Base-by-base conservation (phyloP, 345 rosid genomes). In the Eucalyptus erythrocorys region DNA sequence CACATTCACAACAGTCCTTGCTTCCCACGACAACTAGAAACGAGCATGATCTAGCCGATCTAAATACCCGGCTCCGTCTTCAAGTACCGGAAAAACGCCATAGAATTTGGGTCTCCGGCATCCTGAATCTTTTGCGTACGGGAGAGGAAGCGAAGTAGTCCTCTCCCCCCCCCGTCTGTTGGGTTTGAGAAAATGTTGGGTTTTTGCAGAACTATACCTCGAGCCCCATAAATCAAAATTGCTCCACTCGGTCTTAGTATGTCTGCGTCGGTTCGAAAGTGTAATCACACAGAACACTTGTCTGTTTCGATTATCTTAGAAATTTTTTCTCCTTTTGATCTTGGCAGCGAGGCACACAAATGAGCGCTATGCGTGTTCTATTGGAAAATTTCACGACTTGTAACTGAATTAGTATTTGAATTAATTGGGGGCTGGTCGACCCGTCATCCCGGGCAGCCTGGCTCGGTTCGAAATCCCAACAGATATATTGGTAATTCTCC, bases 311-410 rank as follows among this genome's bases (percentile, higher is more conserved):
- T 61, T 61, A 30, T 13, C 0, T 3, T 1, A 30, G 34, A 30
- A 30, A 13, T 13, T 15, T 61, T 30, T 14, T 61, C 71, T 61
- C 32, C 15, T 13, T 30, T 61, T 2, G 71, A 32, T 64, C 71
- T 6, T 1, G 34, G 10, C 34, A 30, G 2, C 1, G 0, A 64
- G 8, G 71, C 5, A 3, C 19, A 7, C 37, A 64, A 2, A 13
- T 0, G 17, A 14, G 71, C 5, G 1, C 76, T 64, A 14, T 7
- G 37, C 21, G 15, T 30, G 76, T 7, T n/a, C 37, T 64, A 13
- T 1, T 13, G 68, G 2, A 61, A 30, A 61, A 12, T 64, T 14
- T 34, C 71, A 30, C 71, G 6, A 13, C 71, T 10, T 57, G 32
- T 15, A 4, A 5, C 14, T 22, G 30, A 55, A 55, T 22, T 55